Evolutionary conservation across 768 basidiomycete species (phyloP).

Genomic region (Gautieria morchelliformis): DNA sequence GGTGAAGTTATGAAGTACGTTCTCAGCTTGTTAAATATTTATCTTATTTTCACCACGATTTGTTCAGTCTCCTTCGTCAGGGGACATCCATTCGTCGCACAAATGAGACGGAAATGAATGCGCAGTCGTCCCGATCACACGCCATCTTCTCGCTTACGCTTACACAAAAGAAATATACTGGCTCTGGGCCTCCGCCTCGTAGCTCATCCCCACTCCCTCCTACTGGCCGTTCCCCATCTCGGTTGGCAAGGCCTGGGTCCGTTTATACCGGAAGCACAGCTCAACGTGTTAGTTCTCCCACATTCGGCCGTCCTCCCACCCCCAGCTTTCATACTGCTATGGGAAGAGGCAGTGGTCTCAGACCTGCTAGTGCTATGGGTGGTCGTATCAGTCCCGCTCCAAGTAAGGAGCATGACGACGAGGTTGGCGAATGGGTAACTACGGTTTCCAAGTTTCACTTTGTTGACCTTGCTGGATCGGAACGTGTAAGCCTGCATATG

Average conservation of each 20-base stretch:
- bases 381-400: constrained; percentile 46
- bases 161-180: constrained; percentile 79
- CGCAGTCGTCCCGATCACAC: constrained; percentile 95
- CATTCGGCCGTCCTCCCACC: constrained; percentile 66
- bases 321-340: constrained; percentile 74
- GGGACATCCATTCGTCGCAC: constrained; percentile 89
- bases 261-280: constrained; percentile 41
- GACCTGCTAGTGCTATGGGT: constrained; percentile 77
- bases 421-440: constrained; percentile 76
- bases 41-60: constrained; percentile 9
- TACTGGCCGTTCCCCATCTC: constrained; percentile 64
- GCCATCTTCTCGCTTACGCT: constrained; percentile 97
- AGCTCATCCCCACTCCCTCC: constrained; percentile 72
- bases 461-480: constrained; percentile 94
- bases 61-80: constrained; percentile 69
- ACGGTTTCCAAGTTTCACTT: constrained; percentile 96
- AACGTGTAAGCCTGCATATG: constrained; percentile 52
- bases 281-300: constrained; percentile 63
- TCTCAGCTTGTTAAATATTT: constrained; percentile 7
- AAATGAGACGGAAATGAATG: constrained; percentile 98
- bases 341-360: constrained; percentile 50
- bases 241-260: constrained; percentile 77
- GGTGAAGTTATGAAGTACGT: constrained; percentile 89
- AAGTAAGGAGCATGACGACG: constrained; percentile 31
- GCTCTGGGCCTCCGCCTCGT: constrained; percentile 58